A percentile compares a stretch with the other conserved stretches of the same genome.
These are phyloP conservation scores for Neoscytalidium dimidiatum DNA, from an alignment of 2,329 filamentous ascomycete genomes.

Conservation along the genomic window DNA sequence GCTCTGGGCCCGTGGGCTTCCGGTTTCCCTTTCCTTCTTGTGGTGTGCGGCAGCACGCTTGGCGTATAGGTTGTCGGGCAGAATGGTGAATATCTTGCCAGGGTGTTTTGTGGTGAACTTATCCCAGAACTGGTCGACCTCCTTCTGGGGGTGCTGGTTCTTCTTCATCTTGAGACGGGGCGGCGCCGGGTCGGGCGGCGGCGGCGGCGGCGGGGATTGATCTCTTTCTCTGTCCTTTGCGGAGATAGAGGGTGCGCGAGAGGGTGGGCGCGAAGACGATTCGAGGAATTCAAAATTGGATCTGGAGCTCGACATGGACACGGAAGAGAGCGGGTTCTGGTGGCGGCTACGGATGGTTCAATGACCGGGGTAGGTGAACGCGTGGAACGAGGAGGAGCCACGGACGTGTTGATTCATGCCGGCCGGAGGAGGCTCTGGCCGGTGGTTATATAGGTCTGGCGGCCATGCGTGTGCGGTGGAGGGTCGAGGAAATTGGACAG, in stretches of 20 bases:
- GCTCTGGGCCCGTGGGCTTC: slow-evolving; percentile 53
- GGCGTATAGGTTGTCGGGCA: slow-evolving; percentile 66
- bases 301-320: slow-evolving; percentile 33
- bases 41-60: slow-evolving; percentile 46
- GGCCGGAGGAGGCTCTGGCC: neutral
- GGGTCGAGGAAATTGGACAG: slow-evolving; percentile 6
- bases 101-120: slow-evolving; percentile 69
- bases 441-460: slow-evolving; percentile 11
- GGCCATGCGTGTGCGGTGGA: neutral
- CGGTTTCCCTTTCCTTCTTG: slow-evolving; percentile 46
- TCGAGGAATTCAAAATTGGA: neutral
- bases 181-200: slow-evolving; percentile 2
- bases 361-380: neutral
- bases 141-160: slow-evolving; percentile 61
- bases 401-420: slow-evolving; percentile 2
- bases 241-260: slow-evolving; percentile 29
- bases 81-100: slow-evolving; percentile 68
- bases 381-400: neutral
- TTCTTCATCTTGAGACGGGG: slow-evolving; percentile 27
- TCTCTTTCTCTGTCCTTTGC: slow-evolving; percentile 22
- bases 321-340: neutral
- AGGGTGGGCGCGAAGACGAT: neutral
- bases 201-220: slow-evolving; percentile 18
- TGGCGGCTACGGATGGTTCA: slow-evolving; percentile 15
- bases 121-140: slow-evolving; percentile 71